Evolutionary conservation across 345 rosid species (phyloP).

Genomic region (Corymbia maculata): DNA sequence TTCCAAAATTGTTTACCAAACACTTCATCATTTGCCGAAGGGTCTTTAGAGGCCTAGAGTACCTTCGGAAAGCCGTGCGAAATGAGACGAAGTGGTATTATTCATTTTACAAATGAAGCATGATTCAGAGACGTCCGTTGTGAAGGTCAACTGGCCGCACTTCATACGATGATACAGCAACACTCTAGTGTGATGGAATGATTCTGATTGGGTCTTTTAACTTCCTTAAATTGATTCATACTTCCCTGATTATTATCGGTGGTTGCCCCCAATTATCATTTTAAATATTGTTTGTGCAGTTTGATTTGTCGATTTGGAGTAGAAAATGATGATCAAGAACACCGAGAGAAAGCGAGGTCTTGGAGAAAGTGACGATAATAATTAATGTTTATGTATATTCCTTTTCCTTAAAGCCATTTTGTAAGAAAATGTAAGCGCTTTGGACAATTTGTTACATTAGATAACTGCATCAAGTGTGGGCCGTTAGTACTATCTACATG

Average conservation of each 20-base stretch:
- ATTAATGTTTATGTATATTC: not conserved
- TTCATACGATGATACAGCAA: rapidly evolving
- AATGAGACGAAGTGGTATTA: not conserved
- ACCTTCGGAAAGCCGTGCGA: not conserved
- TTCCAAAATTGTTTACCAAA: not conserved
- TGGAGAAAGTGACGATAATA: not conserved
- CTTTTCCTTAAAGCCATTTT: not conserved
- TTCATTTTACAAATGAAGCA: not conserved
- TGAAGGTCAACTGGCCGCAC: not conserved
- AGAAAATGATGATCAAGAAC: not conserved
- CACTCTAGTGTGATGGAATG: not conserved
- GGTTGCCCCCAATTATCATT: not conserved
- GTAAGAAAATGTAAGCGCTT: not conserved
- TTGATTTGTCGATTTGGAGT: not conserved
- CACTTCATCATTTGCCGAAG: not conserved
- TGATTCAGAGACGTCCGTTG: not conserved
- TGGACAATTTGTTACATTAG: not conserved
- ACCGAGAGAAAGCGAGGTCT: not conserved
- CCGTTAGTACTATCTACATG: not conserved
- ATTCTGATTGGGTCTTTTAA: not conserved
- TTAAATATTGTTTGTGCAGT: not conserved
- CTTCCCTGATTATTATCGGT: not conserved
- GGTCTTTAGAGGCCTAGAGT: not conserved
- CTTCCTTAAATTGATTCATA: not conserved
- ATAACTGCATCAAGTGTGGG: not conserved